phyloP scores from a whole-genome alignment of 2,329 filamentous ascomycete species.

The Fusarium fracticaudum region DNA sequence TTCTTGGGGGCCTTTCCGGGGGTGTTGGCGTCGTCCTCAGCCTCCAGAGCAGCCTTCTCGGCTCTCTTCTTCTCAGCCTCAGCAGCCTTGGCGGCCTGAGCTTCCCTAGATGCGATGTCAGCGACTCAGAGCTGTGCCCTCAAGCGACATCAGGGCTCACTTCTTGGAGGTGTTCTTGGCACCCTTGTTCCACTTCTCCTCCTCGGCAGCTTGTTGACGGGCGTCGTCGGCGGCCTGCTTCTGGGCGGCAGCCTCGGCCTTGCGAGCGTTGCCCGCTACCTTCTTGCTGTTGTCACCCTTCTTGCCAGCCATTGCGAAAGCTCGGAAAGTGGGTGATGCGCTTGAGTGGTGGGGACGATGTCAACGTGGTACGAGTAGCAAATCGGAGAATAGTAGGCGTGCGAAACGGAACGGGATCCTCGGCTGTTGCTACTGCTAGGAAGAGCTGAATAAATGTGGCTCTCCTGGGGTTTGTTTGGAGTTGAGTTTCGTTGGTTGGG shows the following conservation, averaged over 20 bases:
- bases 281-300: slow-evolving; percentile 90
- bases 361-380: slow-evolving; percentile 11
- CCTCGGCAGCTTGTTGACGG: slow-evolving; percentile 73
- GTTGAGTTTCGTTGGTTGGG: not conserved
- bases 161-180: slow-evolving; percentile 88
- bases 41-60: slow-evolving; percentile 83
- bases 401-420: not conserved
- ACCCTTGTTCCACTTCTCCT: slow-evolving; percentile 84
- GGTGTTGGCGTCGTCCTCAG: slow-evolving; percentile 79
- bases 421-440: not conserved
- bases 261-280: slow-evolving; percentile 86
- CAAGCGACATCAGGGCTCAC: slow-evolving; percentile 61
- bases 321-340: slow-evolving; percentile 21
- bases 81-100: slow-evolving; percentile 72
- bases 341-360: slow-evolving; percentile 15
- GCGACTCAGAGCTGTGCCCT: not conserved
- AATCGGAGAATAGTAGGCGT: slow-evolving; percentile 5
- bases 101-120: slow-evolving; percentile 45
- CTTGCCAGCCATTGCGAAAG: slow-evolving; percentile 71
- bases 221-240: slow-evolving; percentile 79
- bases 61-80: slow-evolving; percentile 93
- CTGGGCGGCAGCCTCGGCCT: slow-evolving; percentile 84
- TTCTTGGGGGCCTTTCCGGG: slow-evolving; percentile 72
- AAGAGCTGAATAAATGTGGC: slow-evolving; percentile 3
- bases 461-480: slow-evolving; percentile 7